Evolutionary conservation across 169 alveolate genomes (phyloP), one percentile per base, ranked within the genome.

Genomic region (Plasmodium ovale): DNA sequence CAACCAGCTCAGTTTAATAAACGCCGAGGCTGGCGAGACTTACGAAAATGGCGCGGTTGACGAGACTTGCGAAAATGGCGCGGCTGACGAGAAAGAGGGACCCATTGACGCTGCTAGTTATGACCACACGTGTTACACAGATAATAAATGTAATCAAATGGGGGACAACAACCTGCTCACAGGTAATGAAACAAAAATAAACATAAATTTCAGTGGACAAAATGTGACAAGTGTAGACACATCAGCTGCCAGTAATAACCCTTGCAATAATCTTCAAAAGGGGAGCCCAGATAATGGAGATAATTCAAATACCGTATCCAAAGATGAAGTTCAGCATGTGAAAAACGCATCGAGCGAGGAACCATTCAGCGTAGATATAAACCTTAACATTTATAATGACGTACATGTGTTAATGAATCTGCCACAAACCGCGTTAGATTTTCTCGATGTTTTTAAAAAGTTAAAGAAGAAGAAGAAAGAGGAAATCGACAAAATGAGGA

Each of bases 351-450:
- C n/a, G 3, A 7, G 67, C 16, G 39, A 60, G 19, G 60, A 64
- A 69, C 82, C 56, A 35, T 87, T 58, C 54, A 19, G 77, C 44
- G 91, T 89, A 59, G 92, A 89, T 44, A 91, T 77, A 49, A 92
- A 92, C 16, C 91, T 93, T 0, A 7, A 25, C 37, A 65, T 73
- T 72, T 79, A 85, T 51, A 94, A 89, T 64, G 95, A 92, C 47
- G 90, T 93, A 37, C 98, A 96, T 59, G 93, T 95, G 70, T 82
- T 95, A 71, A 96, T 96, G 98, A 96, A 96, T 91, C 89, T 96
- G 60, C 98, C 98, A 5, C 96, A 95, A 89, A 92, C 92, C 53
- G 97, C 98, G 12, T 85, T 95, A 35, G 97, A 95, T 42, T 96
- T 95, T 87, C 92, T 96, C 54, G 97, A 97, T 95, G 88, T 39